Base-by-base conservation (phyloP, 495 filamentous ascomycete species). In the Penicillium paradoxum region DNA sequence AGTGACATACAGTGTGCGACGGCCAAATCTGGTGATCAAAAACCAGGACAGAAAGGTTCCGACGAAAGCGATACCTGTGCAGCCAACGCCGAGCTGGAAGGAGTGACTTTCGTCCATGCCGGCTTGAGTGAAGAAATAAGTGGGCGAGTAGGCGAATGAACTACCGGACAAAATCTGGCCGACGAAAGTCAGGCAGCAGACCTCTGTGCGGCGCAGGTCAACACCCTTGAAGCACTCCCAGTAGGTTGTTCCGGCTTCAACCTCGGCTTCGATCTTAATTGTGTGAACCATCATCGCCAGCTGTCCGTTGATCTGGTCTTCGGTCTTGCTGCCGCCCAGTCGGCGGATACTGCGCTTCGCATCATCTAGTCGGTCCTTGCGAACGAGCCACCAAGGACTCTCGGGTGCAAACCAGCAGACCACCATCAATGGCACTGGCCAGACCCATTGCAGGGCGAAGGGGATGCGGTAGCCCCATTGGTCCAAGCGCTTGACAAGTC, bases 151-250 rank as follows among this genome's bases (percentile, higher is more conserved):
- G 36, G 79, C 83, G 62, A 91, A 88, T 4, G 81, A 77, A 54
- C 83, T 83, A 37, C 88, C 88, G 40, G 79, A 80, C 6, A 90
- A 64, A 36, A 86, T 86, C 66, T 91, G 88, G 38, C 88, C 87
- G 4, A 81, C 79, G 78, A 87, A 91, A 27, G 79, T 71, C 68
- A 84, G 73, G 58, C 80, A 84, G 47, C 82, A 79, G 54, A 88
- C 85, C 69, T 87, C 84, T 1, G 88, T 91, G 18, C 88, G 83
- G 27, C 85, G 79, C 30, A 79, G 69, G 51, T 91, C 81, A 7
- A 79, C 76, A 0, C 86, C 85, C 63, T 79, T 82, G 73, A 90
- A 89, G 69, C 86, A 86, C 56, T 90, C 87, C 47, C 67, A 57
- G 59, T 85, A 88, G 30, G 69, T 77, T 21, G 73, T 79, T 6